Percentiles rank a stretch among this genome's conserved stretches.
Evolutionary conservation across 371 early-diverging fungal species (phyloP).

Genomic region (Zychaea mexicana): DNA sequence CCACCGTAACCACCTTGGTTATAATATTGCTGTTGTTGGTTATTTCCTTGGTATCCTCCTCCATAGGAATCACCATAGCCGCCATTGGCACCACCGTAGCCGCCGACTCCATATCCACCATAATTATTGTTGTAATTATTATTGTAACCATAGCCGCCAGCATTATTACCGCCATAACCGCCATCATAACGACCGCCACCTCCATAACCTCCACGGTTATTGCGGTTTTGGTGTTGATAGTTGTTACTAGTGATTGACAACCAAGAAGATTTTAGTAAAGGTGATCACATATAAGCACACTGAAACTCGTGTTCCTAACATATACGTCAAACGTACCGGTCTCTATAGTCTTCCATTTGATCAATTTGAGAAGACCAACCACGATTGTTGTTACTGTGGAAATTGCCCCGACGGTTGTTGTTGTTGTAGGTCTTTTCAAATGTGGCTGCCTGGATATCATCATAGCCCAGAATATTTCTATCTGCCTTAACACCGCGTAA

Average conservation of each 20-base stretch:
- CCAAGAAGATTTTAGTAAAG: no score
- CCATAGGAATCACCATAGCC: no score
- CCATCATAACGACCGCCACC: slow-evolving; percentile 11
- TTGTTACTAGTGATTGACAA: no score
- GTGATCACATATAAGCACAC: no score
- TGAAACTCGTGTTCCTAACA: no score
- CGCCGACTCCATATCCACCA: background rate
- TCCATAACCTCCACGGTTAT: slow-evolving; percentile 6
- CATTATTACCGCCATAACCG: slow-evolving; percentile 9
- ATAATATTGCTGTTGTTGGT: slow-evolving; percentile 4
- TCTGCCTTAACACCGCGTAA: slow-evolving; percentile 57
- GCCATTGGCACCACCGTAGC: background rate
- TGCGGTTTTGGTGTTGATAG: slow-evolving; percentile 1
- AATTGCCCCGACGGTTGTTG: slow-evolving; percentile 16
- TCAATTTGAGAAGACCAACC: slow-evolving; percentile 49
- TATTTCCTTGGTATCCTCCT: background rate
- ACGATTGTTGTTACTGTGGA: background rate
- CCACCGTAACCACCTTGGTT: background rate
- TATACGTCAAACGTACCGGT: slow-evolving; percentile 26
- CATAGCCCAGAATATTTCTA: slow-evolving; percentile 39
- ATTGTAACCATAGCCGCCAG: background rate
- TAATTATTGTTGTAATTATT: background rate
- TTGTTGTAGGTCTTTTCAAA: slow-evolving; percentile 43
- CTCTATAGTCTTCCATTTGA: slow-evolving; percentile 48
- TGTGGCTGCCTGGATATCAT: slow-evolving; percentile 59